Evolutionary conservation across 176 grass and related monocot genomes (phyloP).

Genomic region (Pharus latifolius): DNA sequence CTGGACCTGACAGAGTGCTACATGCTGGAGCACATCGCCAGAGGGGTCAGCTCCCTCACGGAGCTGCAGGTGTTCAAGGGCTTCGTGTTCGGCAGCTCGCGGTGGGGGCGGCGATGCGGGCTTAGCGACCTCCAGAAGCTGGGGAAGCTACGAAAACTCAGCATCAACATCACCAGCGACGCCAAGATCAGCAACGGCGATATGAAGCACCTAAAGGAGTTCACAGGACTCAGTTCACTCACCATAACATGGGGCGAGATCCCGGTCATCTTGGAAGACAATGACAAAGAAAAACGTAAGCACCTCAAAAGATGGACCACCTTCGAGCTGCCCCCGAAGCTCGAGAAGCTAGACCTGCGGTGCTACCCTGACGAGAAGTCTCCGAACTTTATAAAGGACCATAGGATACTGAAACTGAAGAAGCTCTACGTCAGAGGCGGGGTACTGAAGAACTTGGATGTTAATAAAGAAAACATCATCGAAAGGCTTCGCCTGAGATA

Average conservation of each 20-base stretch:
- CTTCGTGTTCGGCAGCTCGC: constrained; percentile 25
- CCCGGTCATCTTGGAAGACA: background rate
- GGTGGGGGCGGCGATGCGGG: background rate
- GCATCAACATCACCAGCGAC: constrained; percentile 23
- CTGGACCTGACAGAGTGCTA: constrained; percentile 44
- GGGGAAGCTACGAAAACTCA: constrained; percentile 17
- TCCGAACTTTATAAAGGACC: background rate
- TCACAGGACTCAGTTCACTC: background rate
- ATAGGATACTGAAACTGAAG: background rate
- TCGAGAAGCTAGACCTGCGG: constrained; percentile 25
- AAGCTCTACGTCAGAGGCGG: constrained; percentile 41
- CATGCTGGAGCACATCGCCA: constrained; percentile 28
- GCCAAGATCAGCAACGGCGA: background rate
- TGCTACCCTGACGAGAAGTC: background rate
- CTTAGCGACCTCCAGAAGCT: background rate
- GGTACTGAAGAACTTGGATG: background rate
- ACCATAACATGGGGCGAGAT: constrained; percentile 34
- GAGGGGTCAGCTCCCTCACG: background rate
- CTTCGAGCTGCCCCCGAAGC: background rate
- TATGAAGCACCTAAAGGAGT: background rate
- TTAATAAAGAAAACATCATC: background rate
- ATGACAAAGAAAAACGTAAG: accelerated
- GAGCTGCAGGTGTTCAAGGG: constrained; percentile 28
- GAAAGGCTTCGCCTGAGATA: constrained; percentile 19
- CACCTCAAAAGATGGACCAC: background rate